Evolutionary conservation across 768 basidiomycete genomes (phyloP), one percentile per base, ranked within the genome.

Genomic region (Lepiota venenata): DNA sequence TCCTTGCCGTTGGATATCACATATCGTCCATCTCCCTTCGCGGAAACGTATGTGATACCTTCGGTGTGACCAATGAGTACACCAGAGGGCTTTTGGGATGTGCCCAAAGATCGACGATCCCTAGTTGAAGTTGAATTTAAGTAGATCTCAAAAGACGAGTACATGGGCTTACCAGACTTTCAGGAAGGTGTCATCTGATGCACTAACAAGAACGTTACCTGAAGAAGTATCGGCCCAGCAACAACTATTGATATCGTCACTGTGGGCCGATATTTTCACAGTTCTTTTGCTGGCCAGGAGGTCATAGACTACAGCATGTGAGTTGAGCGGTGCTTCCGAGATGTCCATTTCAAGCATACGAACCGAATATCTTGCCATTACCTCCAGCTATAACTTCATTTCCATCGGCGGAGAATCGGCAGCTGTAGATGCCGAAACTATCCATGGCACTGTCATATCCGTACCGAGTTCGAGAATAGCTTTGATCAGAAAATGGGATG

Each of bases 1-100:
- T 98, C 96, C 70, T 98, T 98, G 36, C 93, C 93, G 63, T 98
- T 98, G 15, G 92, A 94, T 42, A 98, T 86, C 43, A 96, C 75
- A 66, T 98, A 98, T 56, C 96, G 85, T 8, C 96, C 96, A 64
- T 98, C 96, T 4, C 96, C 96, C 63, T 97, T 98, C 1, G 96
- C 88, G 32, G 93, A 88, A 12, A 97, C 93, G 59, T 92, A 91
- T 4, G 96, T 94, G 54, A 98, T 88, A 39, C 96, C 93, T 63
- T 98, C 95, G 0, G 93, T 97, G 59, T 98, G 96, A 0, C 97
- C 97, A 40, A 96, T 85, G 12, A 98, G 77, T 1, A 96, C 89
- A 18, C 96, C 97, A 2, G 93, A 93, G 8, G 97, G 93, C 61
- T 89, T 92, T 44, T 74, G 70, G 15, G 79, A 79, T 18, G 72